Evolutionary conservation across 345 rosid genomes (phyloP).

Genomic region (Hirschfeldia incana): DNA sequence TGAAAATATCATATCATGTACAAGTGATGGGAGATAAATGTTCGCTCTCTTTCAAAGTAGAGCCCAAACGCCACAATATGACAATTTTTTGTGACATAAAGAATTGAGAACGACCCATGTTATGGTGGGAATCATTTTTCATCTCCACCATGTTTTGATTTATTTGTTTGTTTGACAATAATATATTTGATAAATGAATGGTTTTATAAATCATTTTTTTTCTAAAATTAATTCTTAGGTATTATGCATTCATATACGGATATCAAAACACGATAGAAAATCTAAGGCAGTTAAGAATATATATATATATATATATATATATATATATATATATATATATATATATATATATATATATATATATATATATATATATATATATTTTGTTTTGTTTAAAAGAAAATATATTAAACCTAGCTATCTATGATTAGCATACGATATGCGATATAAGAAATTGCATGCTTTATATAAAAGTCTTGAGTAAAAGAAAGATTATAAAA

Average conservation of each 20-base stretch:
- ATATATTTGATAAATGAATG: neutral
- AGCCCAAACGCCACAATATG: constrained; percentile 40
- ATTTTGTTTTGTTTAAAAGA: no score
- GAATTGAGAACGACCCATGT: constrained; percentile 41
- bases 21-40: constrained; percentile 33
- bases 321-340: no score
- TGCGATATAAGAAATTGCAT: neutral
- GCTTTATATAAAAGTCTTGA: neutral
- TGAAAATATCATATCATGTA: constrained; percentile 40
- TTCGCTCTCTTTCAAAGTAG: constrained; percentile 43
- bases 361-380: neutral
- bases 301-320: neutral
- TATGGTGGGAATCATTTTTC: constrained; percentile 28
- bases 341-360: no score
- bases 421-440: neutral
- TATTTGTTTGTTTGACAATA: neutral
- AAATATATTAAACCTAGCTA: neutral
- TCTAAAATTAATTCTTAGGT: neutral
- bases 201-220: neutral
- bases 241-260: neutral
- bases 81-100: constrained; percentile 33
- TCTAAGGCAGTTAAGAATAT: neutral
- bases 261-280: neutral
- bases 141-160: neutral
- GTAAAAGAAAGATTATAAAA: constrained; percentile 12